Percentiles rank a stretch among this genome's conserved stretches.
phyloP scores from a whole-genome alignment of 169 alveolate species.

The Eimeria praecox region DNA sequence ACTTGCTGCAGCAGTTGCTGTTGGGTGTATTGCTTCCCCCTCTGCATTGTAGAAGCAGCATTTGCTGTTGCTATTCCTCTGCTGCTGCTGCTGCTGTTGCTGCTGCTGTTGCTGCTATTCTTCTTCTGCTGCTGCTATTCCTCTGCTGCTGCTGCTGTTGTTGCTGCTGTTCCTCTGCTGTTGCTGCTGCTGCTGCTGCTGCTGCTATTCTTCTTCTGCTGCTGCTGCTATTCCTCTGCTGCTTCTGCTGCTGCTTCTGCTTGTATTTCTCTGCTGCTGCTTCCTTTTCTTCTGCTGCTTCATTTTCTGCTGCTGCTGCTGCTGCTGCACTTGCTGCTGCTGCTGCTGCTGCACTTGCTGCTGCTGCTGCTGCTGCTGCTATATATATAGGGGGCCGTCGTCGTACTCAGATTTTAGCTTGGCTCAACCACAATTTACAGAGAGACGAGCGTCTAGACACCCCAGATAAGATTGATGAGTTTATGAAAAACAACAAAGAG shows the following conservation, averaged over 20 bases:
- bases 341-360: constrained; percentile 6
- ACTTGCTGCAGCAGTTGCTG: neutral
- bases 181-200: constrained; percentile 42
- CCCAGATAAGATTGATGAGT: neutral
- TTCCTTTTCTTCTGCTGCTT: too few species aligned
- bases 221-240: neutral
- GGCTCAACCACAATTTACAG: constrained; percentile 66
- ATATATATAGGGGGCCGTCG: constrained; percentile 65
- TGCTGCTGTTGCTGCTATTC: too few species aligned
- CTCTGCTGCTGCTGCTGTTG: neutral
- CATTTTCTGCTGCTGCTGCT: too few species aligned
- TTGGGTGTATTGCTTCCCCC: neutral
- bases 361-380: constrained; percentile 37
- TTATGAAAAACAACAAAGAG: constrained; percentile 2
- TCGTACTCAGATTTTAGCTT: constrained; percentile 49
- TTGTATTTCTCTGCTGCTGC: too few species aligned
- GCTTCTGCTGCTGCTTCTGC: too few species aligned
- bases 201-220: neutral
- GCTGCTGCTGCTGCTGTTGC: too few species aligned
- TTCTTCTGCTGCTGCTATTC: neutral
- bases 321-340: neutral
- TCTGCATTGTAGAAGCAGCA: too few species aligned
- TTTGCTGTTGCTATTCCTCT: too few species aligned
- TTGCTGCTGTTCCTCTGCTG: too few species aligned
- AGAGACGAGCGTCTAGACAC: constrained; percentile 27